Conservation (phyloP, 768 basidiomycete genomes). For the Lactarius evosmus region DNA sequence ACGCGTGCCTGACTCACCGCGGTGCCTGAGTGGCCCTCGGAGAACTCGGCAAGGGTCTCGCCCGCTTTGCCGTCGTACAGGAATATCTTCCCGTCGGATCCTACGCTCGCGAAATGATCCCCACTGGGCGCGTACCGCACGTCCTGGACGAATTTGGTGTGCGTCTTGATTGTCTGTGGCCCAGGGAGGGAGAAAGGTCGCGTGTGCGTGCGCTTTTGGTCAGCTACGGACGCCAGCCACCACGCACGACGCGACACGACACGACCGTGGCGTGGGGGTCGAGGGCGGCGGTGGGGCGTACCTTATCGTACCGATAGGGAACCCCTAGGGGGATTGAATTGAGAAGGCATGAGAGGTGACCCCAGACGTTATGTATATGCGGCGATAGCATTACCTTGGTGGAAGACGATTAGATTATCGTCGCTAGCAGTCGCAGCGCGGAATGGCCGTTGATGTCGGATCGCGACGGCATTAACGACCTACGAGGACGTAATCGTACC, state of each 20-base stretch:
- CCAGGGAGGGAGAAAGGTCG: not conserved
- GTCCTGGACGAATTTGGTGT: slow-evolving; percentile 91
- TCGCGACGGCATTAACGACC: slow-evolving; percentile 84
- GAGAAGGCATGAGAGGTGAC: slow-evolving; percentile 1
- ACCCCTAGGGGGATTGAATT: slow-evolving; percentile 44
- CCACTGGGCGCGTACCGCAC: slow-evolving; percentile 81
- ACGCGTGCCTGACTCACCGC: slow-evolving; percentile 49
- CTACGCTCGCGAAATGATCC: slow-evolving; percentile 81
- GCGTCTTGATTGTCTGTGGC: slow-evolving; percentile 72
- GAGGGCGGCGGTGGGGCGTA: slow-evolving; percentile 26
- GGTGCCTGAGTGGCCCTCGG: slow-evolving; percentile 70
- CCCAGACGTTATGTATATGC: slow-evolving; percentile 7
- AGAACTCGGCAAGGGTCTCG: slow-evolving; percentile 67
- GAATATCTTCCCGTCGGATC: slow-evolving; percentile 83
- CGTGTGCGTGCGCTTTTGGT: not conserved
- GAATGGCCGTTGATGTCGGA: slow-evolving; percentile 87
- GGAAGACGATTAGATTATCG: slow-evolving; percentile 76
- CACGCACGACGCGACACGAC: no score
- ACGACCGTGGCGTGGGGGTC: not conserved
- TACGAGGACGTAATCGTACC: slow-evolving; percentile 32
- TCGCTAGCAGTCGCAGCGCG: slow-evolving; percentile 87
- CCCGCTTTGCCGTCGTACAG: slow-evolving; percentile 90
- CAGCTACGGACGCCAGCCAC: not conserved
- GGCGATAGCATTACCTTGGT: slow-evolving; percentile 52
- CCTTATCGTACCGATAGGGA: slow-evolving; percentile 90